Evolutionary conservation across 1,284 basidiomycete species (phyloP).

Genomic region (Amylostereum areolatum): DNA sequence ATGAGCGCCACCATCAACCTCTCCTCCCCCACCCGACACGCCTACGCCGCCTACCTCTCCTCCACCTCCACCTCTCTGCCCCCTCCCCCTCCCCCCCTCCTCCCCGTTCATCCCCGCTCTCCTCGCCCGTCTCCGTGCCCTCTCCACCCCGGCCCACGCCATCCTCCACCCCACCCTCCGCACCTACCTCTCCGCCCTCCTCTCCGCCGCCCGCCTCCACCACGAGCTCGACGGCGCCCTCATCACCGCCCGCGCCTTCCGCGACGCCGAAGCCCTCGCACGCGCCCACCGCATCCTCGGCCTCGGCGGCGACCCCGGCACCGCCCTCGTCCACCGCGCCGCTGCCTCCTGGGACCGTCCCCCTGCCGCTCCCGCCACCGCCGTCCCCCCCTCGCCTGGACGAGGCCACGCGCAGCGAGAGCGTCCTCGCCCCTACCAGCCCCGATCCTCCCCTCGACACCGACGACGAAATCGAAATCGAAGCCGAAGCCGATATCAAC

Average conservation of each 20-base stretch:
- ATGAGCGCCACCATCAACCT: constrained; percentile 61
- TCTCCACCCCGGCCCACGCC: constrained; percentile 31
- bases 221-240: constrained; percentile 63
- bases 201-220: constrained; percentile 67
- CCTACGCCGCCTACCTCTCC: constrained; percentile 19
- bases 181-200: constrained; percentile 66
- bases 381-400: neutral
- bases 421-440: neutral
- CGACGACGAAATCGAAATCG: neutral
- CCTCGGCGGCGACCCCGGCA: constrained; percentile 42
- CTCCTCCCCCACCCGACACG: constrained; percentile 28
- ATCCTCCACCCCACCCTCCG: constrained; percentile 42
- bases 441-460: constrained; percentile 1
- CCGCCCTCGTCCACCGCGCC: constrained; percentile 35
- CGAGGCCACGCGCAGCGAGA: neutral
- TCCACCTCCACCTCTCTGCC: constrained; percentile 14
- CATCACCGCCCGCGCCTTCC: constrained; percentile 51
- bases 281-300: constrained; percentile 61
- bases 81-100: constrained; percentile 4
- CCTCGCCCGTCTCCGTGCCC: constrained; percentile 18
- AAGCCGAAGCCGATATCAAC: constrained; percentile 2
- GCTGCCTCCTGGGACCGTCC: neutral
- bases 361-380: no score
- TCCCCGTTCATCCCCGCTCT: constrained; percentile 22
- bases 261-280: constrained; percentile 55